Conservation (phyloP, 23 red algal genomes). For the Chondrus crispus region DNA sequence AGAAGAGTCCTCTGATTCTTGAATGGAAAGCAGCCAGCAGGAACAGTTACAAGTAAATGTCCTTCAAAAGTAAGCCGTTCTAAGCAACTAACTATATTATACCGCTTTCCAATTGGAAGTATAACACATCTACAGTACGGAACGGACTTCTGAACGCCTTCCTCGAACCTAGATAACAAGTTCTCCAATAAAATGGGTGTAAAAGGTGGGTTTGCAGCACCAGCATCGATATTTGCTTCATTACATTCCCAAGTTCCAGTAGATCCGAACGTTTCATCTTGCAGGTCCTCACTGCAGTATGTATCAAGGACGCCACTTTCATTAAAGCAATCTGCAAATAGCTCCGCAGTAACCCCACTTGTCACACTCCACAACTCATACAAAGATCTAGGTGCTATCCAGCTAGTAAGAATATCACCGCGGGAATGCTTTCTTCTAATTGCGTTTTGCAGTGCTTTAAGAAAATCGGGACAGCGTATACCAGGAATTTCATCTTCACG, state of each 20-base stretch:
- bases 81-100: neutral
- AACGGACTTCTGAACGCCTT: neutral
- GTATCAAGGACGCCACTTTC: neutral
- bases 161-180: neutral
- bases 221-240: neutral
- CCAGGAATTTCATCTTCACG: too few relatives aligned
- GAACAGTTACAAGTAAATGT: neutral
- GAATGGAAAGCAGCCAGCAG: neutral
- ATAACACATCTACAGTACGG: neutral
- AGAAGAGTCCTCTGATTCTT: neutral
- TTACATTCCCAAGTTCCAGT: neutral
- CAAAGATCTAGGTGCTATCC: too few relatives aligned
- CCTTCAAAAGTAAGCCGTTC: neutral
- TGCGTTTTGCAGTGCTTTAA: too few relatives aligned
- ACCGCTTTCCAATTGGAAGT: neutral
- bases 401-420: too few relatives aligned
- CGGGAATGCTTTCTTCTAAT: too few relatives aligned
- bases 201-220: neutral
- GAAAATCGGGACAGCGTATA: too few relatives aligned
- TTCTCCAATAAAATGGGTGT: neutral
- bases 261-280: neutral
- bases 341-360: neutral
- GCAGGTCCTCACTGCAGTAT: neutral
- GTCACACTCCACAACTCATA: too few relatives aligned
- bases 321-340: conserved; percentile 27